Evolutionary conservation across 306 rosid species (phyloP).

Genomic region (Vicia sativa): DNA sequence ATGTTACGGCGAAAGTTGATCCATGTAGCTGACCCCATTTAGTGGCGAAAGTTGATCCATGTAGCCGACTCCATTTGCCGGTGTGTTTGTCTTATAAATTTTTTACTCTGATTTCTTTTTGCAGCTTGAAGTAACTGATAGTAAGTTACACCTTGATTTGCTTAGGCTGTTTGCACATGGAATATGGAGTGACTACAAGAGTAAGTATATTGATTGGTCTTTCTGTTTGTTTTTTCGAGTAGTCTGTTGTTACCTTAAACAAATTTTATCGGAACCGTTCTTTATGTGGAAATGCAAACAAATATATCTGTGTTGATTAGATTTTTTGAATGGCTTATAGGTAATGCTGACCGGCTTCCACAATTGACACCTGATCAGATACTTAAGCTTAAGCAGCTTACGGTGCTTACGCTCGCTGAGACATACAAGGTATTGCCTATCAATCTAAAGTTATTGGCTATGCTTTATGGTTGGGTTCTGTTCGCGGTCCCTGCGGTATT

Average conservation of each 20-base stretch:
- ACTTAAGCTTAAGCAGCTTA: slow-evolving; percentile 90
- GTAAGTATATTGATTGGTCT: slow-evolving; percentile 49
- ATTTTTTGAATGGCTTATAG: slow-evolving; percentile 42
- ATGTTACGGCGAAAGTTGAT: no score
- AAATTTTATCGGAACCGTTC: neutral
- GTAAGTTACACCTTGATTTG: slow-evolving; percentile 65
- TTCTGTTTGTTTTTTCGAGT: neutral
- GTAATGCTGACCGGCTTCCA: slow-evolving; percentile 63
- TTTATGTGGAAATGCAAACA: neutral
- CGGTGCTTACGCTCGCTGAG: slow-evolving; percentile 97
- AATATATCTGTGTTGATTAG: slow-evolving; percentile 13
- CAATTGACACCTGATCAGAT: slow-evolving; percentile 76
- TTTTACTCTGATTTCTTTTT: slow-evolving; percentile 24
- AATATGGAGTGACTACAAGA: slow-evolving; percentile 90
- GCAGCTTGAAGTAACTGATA: slow-evolving; percentile 79
- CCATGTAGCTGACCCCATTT: no score
- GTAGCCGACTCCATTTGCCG: neutral
- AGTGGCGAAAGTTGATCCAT: no score
- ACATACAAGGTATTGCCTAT: slow-evolving; percentile 65
- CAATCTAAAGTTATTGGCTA: slow-evolving; percentile 2
- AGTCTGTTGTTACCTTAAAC: neutral
- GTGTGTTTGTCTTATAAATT: neutral
- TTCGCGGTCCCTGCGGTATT: neutral
- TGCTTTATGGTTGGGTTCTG: neutral
- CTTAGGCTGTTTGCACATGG: slow-evolving; percentile 90